These are phyloP conservation scores for Aspergillus fumigatus DNA, from an alignment of 2,329 filamentous ascomycete species.

Conservation along the genomic window DNA sequence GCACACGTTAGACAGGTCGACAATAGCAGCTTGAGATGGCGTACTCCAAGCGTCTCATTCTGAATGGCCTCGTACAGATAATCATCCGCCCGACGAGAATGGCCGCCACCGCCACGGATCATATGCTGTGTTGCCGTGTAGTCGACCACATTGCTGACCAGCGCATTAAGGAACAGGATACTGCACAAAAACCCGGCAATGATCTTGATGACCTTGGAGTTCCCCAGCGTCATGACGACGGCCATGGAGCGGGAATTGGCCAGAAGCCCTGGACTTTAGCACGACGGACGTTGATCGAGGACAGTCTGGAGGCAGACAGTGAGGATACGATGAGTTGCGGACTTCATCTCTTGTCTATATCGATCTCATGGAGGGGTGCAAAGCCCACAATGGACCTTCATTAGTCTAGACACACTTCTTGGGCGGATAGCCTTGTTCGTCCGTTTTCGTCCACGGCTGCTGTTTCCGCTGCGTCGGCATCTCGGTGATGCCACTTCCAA, in stretches of 20 bases:
- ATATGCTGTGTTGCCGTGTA: slow-evolving; percentile 2
- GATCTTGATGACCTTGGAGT: slow-evolving; percentile 2
- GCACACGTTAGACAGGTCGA: neutral
- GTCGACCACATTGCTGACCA: neutral
- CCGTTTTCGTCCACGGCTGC: neutral
- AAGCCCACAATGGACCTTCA: neutral
- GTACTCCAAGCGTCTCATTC: slow-evolving; percentile 26
- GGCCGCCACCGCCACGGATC: slow-evolving; percentile 5
- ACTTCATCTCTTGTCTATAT: neutral
- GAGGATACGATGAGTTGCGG: neutral
- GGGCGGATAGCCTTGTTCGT: neutral
- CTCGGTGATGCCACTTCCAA: neutral
- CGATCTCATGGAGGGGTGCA: neutral
- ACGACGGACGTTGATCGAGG: neutral
- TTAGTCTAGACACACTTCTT: neutral
- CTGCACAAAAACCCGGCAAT: neutral
- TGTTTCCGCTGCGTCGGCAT: too few relatives aligned
- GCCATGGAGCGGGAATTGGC: neutral
- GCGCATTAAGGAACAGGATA: neutral
- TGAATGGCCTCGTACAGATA: slow-evolving; percentile 17
- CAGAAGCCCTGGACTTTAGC: neutral
- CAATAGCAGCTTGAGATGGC: neutral
- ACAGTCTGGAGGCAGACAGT: neutral
- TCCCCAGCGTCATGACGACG: slow-evolving; percentile 4
- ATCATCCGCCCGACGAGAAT: slow-evolving; percentile 8